Conservation (phyloP, 2,329 filamentous ascomycete genomes). For the Monilinia fructigena region DNA sequence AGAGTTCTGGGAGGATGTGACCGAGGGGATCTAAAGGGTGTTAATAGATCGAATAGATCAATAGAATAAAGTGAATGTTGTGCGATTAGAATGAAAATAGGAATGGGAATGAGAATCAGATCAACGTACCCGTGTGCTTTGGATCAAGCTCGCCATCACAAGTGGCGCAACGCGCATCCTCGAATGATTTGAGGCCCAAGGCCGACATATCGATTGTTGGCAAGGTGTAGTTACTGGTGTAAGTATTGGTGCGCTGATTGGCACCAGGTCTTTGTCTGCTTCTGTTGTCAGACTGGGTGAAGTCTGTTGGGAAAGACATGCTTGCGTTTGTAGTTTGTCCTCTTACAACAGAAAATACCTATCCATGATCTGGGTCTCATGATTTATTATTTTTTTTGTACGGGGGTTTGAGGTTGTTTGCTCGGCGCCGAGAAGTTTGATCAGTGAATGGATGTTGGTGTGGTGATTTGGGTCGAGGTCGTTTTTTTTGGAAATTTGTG, state of each 20-base stretch:
- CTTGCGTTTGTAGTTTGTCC: neutral
- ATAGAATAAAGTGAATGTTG: no score
- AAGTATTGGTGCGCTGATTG: neutral
- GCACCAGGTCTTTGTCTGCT: neutral
- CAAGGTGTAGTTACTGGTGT: neutral
- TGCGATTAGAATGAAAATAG: rapidly evolving
- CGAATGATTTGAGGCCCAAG: neutral
- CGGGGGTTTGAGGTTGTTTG: neutral
- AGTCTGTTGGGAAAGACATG: slow-evolving; percentile 12
- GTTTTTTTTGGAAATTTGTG: neutral
- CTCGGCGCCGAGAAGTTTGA: neutral
- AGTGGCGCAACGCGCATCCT: neutral
- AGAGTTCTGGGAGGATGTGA: neutral
- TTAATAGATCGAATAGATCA: neutral
- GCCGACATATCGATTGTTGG: neutral
- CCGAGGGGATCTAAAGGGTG: neutral
- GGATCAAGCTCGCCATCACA: neutral
- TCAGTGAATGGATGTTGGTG: neutral
- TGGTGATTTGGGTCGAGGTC: neutral
- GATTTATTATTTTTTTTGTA: neutral
- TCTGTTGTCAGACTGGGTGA: neutral
- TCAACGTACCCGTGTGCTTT: neutral
- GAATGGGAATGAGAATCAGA: neutral
- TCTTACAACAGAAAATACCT: neutral
- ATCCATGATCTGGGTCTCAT: neutral